These are phyloP conservation scores for Trametes versicolor DNA, from an alignment of 1,284 basidiomycete species.

Conservation along the genomic window DNA sequence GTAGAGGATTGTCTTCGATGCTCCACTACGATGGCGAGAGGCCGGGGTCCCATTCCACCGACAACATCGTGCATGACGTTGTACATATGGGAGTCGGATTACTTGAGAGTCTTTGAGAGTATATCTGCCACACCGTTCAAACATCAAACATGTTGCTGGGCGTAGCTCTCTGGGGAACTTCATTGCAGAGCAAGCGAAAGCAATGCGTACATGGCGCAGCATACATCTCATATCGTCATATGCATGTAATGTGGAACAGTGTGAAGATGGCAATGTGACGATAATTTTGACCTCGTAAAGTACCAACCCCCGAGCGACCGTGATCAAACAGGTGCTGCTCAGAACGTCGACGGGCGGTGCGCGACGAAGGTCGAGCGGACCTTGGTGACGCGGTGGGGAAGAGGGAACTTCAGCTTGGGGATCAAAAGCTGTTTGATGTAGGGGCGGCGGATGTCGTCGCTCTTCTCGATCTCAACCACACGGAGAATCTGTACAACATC, in stretches of 20 bases:
- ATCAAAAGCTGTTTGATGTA: constrained; percentile 97
- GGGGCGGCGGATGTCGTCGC: constrained; percentile 90
- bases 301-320: constrained; percentile 14
- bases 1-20: no score
- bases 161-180: not conserved
- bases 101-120: no score
- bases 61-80: no score
- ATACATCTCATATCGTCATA: constrained; percentile 37
- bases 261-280: constrained; percentile 26
- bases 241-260: constrained; percentile 30
- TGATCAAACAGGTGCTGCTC: constrained; percentile 24
- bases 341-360: constrained; percentile 76
- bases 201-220: constrained; percentile 27
- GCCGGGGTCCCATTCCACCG: not conserved
- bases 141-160: not conserved
- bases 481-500: constrained; percentile 77
- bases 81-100: no score
- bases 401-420: constrained; percentile 96
- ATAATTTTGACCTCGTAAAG: constrained; percentile 28
- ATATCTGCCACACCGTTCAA: no score
- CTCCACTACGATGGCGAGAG: not conserved
- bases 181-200: constrained; percentile 15
- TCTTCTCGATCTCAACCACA: constrained; percentile 94
- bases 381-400: constrained; percentile 90
- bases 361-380: constrained; percentile 79